Evolutionary conservation across 2,329 filamentous ascomycete genomes (phyloP).

Genomic region (Zasmidium cellare): DNA sequence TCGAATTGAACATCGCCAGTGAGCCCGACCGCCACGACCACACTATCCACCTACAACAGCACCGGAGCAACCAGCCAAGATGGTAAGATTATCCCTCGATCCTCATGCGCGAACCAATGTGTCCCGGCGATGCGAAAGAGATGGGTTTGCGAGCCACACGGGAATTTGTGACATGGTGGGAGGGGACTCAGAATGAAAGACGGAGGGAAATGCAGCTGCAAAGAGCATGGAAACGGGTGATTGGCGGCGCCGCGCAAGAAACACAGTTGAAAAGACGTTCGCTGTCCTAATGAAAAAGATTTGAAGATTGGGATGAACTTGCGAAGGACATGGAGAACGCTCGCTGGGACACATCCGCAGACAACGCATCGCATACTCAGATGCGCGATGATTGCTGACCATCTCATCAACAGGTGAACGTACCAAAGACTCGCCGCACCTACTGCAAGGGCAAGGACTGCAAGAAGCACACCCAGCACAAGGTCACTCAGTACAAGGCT

Average conservation of each 20-base stretch:
- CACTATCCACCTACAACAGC: neutral
- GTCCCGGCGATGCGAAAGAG: slow-evolving; percentile 2
- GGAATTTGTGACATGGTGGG: neutral
- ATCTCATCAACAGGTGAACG: slow-evolving; percentile 73
- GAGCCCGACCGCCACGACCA: neutral
- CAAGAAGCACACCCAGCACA: slow-evolving; percentile 76
- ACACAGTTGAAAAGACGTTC: neutral
- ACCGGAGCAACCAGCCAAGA: slow-evolving; percentile 20
- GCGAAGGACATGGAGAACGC: slow-evolving; percentile 9
- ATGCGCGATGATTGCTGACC: slow-evolving; percentile 4
- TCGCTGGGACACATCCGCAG: slow-evolving; percentile 4
- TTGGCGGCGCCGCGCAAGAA: neutral
- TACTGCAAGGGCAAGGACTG: slow-evolving; percentile 97
- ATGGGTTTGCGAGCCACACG: neutral
- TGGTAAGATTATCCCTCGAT: slow-evolving; percentile 12
- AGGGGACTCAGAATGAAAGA: neutral
- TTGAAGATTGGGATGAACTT: neutral
- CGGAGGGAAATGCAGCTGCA: neutral
- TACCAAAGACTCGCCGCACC: slow-evolving; percentile 95
- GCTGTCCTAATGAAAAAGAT: neutral
- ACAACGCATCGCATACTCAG: neutral
- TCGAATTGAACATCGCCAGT: neutral
- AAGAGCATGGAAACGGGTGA: neutral
- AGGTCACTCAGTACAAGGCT: slow-evolving; percentile 95
- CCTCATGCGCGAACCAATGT: neutral